These are phyloP conservation scores for Tilletia horrida DNA, from an alignment of 1,284 basidiomycete genomes.

Conservation along the genomic window DNA sequence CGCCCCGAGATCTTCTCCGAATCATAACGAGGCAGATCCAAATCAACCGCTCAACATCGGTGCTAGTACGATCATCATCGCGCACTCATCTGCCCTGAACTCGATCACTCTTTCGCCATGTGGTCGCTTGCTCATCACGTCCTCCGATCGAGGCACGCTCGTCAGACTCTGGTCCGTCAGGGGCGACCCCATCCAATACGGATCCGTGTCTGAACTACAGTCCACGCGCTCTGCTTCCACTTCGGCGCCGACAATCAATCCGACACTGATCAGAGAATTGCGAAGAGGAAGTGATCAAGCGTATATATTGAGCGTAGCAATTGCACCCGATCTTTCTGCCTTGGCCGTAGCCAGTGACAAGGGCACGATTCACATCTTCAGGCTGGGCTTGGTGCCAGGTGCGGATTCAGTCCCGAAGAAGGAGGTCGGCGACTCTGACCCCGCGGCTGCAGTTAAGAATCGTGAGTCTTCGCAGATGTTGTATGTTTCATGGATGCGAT, in stretches of 20 bases:
- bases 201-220: background rate
- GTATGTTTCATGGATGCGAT: background rate
- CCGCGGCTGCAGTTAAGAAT: too few relatives aligned
- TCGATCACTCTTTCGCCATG: slow-evolving; percentile 33
- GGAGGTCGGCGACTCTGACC: too few relatives aligned
- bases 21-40: background rate
- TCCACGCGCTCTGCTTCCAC: background rate
- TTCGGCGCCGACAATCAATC: slow-evolving; percentile 15
- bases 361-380: slow-evolving; percentile 47
- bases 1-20: background rate
- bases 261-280: slow-evolving; percentile 33
- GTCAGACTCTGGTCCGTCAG: slow-evolving; percentile 40
- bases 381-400: slow-evolving; percentile 17
- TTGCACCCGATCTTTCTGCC: slow-evolving; percentile 33
- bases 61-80: slow-evolving; percentile 44
- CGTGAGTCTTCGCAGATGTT: too few relatives aligned
- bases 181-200: slow-evolving; percentile 13
- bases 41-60: slow-evolving; percentile 15
- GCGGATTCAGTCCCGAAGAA: too few relatives aligned
- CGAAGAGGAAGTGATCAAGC: slow-evolving; percentile 43
- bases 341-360: slow-evolving; percentile 47
- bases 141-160: slow-evolving; percentile 42
- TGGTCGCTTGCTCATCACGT: slow-evolving; percentile 34
- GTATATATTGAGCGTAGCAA: slow-evolving; percentile 39
- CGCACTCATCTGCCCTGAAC: slow-evolving; percentile 37